These are phyloP conservation scores for Jasminum sambac DNA, from an alignment of 257 asterid species.

Conservation along the genomic window DNA sequence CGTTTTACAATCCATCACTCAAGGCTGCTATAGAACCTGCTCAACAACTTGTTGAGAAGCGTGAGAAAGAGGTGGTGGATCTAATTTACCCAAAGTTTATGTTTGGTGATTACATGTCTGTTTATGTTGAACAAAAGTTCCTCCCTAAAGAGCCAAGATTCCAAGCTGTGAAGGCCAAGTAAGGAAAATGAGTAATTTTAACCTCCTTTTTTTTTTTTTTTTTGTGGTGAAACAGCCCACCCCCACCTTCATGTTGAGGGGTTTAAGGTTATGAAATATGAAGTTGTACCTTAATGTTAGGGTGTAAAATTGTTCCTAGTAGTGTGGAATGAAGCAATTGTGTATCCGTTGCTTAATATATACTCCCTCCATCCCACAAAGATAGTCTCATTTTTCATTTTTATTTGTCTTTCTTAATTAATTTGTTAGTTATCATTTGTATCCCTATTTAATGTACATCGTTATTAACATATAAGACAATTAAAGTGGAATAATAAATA, in stretches of 20 bases:
- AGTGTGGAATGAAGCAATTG: too few relatives aligned
- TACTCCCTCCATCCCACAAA: too few relatives aligned
- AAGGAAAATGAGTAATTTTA: conserved; percentile 2
- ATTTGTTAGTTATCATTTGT: too few relatives aligned
- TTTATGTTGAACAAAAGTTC: conserved; percentile 73
- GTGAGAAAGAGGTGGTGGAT: conserved; percentile 15
- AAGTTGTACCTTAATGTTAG: conserved; percentile 7
- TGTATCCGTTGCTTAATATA: too few relatives aligned
- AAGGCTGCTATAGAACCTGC: conserved; percentile 79
- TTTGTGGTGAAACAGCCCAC: neutral
- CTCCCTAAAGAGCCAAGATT: conserved; percentile 79
- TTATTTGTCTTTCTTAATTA: too few relatives aligned
- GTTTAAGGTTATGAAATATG: neutral
- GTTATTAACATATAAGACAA: too few relatives aligned
- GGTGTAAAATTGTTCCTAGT: too few relatives aligned
- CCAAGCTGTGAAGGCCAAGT: conserved; percentile 63
- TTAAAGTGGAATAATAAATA: too few relatives aligned
- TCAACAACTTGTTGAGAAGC: conserved; percentile 20
- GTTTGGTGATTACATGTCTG: conserved; percentile 80
- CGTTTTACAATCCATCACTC: conserved; percentile 72
- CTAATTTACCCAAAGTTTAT: conserved; percentile 56
- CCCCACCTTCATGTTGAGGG: neutral
- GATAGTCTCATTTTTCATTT: too few relatives aligned
- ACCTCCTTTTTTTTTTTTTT: neutral
- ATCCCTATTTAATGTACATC: too few relatives aligned